Base-by-base conservation (phyloP, 805 yeast species). In the Starmera quercuum region DNA sequence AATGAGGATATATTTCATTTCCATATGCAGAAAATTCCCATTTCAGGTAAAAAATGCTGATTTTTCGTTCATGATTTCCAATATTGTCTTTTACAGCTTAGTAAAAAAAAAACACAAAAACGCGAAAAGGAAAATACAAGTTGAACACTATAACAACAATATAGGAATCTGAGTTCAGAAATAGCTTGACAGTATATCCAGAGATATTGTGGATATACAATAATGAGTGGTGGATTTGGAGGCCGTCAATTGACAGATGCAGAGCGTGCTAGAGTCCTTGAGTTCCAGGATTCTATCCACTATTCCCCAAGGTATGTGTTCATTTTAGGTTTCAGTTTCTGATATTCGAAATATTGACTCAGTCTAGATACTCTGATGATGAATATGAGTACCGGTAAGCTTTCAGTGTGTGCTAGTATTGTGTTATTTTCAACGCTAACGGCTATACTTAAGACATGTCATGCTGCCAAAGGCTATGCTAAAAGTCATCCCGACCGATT, bases 391-490 rank as follows among this genome's bases (percentile, higher is more conserved):
- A 90, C 59, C 70, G 69, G 68, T 62, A 46, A 7, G 65, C 41
- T n/a, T n/a, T 25, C 14, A 13, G 11, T 29, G 11, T 14, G 13
- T 10, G 13, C 11, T 13, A 15, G 26, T 26, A 20, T 12, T 20
- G 20, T 16, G 27, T 20, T 11, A n/a, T 14, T 21, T 12, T 13
- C 26, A 19, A 20, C 18, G 18, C 23, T 14, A 15, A 28, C 18
- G 11, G 11, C 26, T 13, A n/a, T 19, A 37, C 16, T 2, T 18
- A 24, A 61, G 98, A 56, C 99, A 92, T 56, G 99, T 92, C 31
- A 88, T 92, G 75, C 71, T 92, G 34, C 99, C 99, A 43, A 87
- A 94, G 54, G 86, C 83, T 41, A 85, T 92, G 95, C 71, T 92
- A 35, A 90, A 88, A 57, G 85, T 78, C 21, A 86, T 94, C 37